phyloP scores from a whole-genome alignment of 2,329 filamentous ascomycete species.

The Colletotrichum noveboracense region DNA sequence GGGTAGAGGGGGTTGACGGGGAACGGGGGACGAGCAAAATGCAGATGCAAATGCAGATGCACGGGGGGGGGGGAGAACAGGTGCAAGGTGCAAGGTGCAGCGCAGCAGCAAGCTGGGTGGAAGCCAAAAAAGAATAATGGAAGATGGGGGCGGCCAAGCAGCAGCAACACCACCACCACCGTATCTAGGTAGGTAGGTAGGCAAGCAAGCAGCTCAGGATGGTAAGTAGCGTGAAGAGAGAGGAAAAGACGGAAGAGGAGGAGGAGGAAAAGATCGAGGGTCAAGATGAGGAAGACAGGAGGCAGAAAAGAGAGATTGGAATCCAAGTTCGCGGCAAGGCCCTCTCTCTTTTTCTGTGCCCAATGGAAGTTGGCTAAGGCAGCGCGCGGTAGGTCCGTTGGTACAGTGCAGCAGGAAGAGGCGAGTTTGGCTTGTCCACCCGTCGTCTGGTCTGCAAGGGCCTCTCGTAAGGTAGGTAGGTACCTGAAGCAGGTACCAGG shows the following conservation, averaged over 20 bases:
- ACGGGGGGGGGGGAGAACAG: neutral
- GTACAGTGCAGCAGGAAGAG: neutral
- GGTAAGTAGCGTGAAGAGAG: neutral
- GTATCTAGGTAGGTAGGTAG: neutral
- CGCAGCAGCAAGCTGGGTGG: neutral
- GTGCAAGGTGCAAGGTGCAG: neutral
- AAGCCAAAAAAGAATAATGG: neutral
- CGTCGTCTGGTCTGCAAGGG: conserved; percentile 15
- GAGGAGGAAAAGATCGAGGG: neutral
- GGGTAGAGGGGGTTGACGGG: neutral
- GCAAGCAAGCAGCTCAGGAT: neutral
- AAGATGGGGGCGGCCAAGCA: neutral
- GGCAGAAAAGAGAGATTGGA: neutral
- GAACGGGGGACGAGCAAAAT: conserved; percentile 13
- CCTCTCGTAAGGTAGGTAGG: conserved; percentile 4
- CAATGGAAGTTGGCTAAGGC: neutral
- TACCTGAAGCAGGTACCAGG: neutral
- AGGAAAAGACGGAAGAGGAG: neutral
- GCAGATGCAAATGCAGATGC: conserved; percentile 7
- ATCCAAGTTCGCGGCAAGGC: neutral
- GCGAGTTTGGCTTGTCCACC: neutral
- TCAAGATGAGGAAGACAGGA: neutral
- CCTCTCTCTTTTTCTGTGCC: neutral
- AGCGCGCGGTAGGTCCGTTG: neutral
- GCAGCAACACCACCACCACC: neutral